Conservation (phyloP, 2,329 filamentous ascomycete species). For the Podosphaera xanthii region DNA sequence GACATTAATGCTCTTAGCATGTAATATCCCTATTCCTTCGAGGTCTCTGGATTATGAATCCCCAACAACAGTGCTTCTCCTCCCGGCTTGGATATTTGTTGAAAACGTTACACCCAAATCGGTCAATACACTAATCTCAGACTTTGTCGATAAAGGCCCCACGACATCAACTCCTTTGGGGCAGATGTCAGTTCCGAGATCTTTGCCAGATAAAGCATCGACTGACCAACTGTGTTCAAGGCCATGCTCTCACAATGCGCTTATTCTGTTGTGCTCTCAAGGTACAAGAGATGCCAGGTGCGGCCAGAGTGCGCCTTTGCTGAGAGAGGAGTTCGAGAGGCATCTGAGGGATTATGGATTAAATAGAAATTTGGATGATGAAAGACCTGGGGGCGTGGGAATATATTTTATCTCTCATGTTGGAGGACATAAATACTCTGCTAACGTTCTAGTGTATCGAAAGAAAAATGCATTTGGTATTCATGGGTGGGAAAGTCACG, state of each 20-base stretch:
- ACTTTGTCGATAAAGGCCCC: constrained; percentile 46
- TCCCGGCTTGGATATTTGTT: constrained; percentile 65
- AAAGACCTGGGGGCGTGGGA: constrained; percentile 73
- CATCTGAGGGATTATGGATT: constrained; percentile 68
- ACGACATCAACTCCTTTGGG: constrained; percentile 45
- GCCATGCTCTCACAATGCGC: constrained; percentile 57
- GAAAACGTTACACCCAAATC: constrained; percentile 61
- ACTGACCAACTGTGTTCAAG: constrained; percentile 28
- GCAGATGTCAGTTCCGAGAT: constrained; percentile 29
- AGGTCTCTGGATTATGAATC: constrained; percentile 37
- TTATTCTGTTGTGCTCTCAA: constrained; percentile 88
- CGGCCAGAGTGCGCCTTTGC: constrained; percentile 73
- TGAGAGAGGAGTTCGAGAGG: constrained; percentile 73
- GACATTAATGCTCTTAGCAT: constrained; percentile 78
- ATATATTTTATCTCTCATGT: constrained; percentile 95
- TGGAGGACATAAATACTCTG: constrained; percentile 87
- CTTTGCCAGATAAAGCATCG: constrained; percentile 15
- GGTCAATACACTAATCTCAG: constrained; percentile 46
- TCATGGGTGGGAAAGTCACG: constrained; percentile 3
- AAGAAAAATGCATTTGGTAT: constrained; percentile 18
- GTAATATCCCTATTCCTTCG: constrained; percentile 65
- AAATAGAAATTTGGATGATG: constrained; percentile 70
- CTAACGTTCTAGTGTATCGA: constrained; percentile 84
- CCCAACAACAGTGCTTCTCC: constrained; percentile 59
- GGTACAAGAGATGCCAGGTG: constrained; percentile 86